Percentiles rank a stretch among this genome's conserved stretches.
Evolutionary conservation across 2,329 filamentous ascomycete genomes (phyloP).

Genomic region (Aspergillus ibericus): DNA sequence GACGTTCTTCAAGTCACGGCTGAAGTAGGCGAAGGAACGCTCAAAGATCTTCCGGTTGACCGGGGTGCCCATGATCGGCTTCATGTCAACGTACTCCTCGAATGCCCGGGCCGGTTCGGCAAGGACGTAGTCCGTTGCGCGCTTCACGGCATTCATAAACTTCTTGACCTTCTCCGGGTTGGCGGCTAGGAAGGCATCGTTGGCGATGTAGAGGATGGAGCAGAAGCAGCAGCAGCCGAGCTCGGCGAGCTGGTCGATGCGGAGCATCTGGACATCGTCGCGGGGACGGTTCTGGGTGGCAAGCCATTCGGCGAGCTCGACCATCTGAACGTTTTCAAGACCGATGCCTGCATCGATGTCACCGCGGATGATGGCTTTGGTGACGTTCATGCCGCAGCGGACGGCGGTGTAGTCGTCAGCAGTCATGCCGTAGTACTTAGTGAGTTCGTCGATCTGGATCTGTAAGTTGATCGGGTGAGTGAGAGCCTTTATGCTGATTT

Average conservation of each 20-base stretch:
- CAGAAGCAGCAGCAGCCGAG: constrained; percentile 84
- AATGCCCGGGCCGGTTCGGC: constrained; percentile 63
- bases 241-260: constrained; percentile 77
- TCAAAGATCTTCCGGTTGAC: constrained; percentile 80
- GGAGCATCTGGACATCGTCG: constrained; percentile 73
- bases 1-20: constrained; percentile 72
- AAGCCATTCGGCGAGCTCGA: constrained; percentile 77
- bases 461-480: constrained; percentile 27
- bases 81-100: constrained; percentile 69
- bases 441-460: constrained; percentile 81
- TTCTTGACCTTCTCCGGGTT: constrained; percentile 65
- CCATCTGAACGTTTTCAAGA: constrained; percentile 81
- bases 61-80: constrained; percentile 65
- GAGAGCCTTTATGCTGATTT: background rate
- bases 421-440: constrained; percentile 73
- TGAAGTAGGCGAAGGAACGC: constrained; percentile 75
- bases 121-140: constrained; percentile 71
- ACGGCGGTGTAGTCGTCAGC: constrained; percentile 73
- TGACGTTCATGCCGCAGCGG: constrained; percentile 79
- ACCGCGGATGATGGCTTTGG: constrained; percentile 71
- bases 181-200: constrained; percentile 66
- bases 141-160: constrained; percentile 73
- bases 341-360: constrained; percentile 74
- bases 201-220: constrained; percentile 76
- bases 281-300: constrained; percentile 61